Percentiles rank a stretch among this genome's conserved stretches.
Evolutionary conservation across 345 rosid species (phyloP).

Genomic region (Orychophragmus violaceus): DNA sequence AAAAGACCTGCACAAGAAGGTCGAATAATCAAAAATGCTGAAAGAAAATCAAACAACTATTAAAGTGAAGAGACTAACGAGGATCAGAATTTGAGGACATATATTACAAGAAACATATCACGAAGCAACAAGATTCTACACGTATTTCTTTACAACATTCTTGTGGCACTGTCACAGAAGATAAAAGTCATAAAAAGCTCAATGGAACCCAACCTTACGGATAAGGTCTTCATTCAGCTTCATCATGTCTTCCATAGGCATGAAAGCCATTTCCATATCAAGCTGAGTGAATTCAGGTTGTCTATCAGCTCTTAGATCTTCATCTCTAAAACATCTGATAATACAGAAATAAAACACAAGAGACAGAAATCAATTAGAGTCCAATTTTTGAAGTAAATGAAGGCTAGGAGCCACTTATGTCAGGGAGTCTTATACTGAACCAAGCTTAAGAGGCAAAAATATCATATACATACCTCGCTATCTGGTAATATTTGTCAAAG

Average conservation of each 20-base stretch:
- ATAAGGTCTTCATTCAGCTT: slow-evolving; percentile 88
- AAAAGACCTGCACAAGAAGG: slow-evolving; percentile 60
- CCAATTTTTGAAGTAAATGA: neutral
- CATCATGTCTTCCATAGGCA: slow-evolving; percentile 83
- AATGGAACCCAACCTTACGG: slow-evolving; percentile 53
- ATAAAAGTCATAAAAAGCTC: neutral
- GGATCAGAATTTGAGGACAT: neutral
- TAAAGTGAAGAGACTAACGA: slow-evolving; percentile 5
- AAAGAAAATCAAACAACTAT: neutral
- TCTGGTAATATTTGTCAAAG: slow-evolving; percentile 89
- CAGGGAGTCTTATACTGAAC: slow-evolving; percentile 1
- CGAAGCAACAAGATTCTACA: neutral
- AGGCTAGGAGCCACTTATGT: neutral
- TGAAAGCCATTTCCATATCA: slow-evolving; percentile 93
- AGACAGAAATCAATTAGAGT: slow-evolving; percentile 7
- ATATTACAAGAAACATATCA: slow-evolving; percentile 6
- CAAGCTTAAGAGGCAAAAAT: slow-evolving; percentile 3
- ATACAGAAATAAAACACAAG: neutral
- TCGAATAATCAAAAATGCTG: neutral
- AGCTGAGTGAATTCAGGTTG: slow-evolving; percentile 99
- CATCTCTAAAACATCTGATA: slow-evolving; percentile 93
- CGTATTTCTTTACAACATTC: neutral
- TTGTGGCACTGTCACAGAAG: neutral
- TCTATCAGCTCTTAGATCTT: slow-evolving; percentile 96
- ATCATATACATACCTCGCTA: slow-evolving; percentile 63